These are phyloP conservation scores for Ogataea henricii DNA, from an alignment of 805 yeast genomes.

Conservation along the genomic window DNA sequence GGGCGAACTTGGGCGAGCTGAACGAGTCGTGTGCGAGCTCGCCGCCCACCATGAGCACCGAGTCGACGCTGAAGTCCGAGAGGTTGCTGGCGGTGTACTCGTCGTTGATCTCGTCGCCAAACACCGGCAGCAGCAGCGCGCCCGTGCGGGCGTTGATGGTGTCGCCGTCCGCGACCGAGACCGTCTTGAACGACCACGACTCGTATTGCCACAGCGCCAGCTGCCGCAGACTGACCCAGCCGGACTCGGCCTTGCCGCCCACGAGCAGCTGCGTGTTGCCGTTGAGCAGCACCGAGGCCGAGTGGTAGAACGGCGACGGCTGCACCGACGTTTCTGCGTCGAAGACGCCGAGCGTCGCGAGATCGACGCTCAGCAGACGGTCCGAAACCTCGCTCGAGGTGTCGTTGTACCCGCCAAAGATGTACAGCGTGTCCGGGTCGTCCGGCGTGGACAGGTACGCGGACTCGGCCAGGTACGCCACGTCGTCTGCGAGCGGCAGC, in stretches of 20 bases:
- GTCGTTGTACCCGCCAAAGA: constrained; percentile 53
- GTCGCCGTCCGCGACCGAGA: constrained; percentile 34
- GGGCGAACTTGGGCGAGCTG: constrained; percentile 47
- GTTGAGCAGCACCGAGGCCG: constrained; percentile 44
- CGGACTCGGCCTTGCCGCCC: constrained; percentile 64
- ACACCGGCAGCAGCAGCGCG: constrained; percentile 58
- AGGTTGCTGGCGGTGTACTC: constrained; percentile 27
- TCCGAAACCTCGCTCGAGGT: constrained; percentile 34
- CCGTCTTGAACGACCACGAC: constrained; percentile 63
- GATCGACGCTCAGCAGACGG: constrained; percentile 48
- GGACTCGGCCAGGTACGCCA: constrained; percentile 34
- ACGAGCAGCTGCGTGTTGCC: constrained; percentile 53
- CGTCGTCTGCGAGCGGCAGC: constrained; percentile 15
- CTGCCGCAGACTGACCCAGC: constrained; percentile 76
- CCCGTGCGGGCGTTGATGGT: constrained; percentile 54
- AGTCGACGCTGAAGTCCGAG: constrained; percentile 37
- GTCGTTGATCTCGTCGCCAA: constrained; percentile 32
- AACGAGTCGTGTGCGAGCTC: constrained; percentile 35
- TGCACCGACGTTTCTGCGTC: constrained; percentile 50
- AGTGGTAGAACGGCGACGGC: constrained; percentile 59
- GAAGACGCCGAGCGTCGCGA: constrained; percentile 35
- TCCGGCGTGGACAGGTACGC: constrained; percentile 45
- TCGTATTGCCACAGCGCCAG: constrained; percentile 70
- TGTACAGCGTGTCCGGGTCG: constrained; percentile 43
- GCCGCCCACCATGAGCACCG: constrained; percentile 66